Percentiles rank a stretch among this genome's conserved stretches.
phyloP scores from a whole-genome alignment of 352 stramenopile genomes.

The Globisporangium polare region DNA sequence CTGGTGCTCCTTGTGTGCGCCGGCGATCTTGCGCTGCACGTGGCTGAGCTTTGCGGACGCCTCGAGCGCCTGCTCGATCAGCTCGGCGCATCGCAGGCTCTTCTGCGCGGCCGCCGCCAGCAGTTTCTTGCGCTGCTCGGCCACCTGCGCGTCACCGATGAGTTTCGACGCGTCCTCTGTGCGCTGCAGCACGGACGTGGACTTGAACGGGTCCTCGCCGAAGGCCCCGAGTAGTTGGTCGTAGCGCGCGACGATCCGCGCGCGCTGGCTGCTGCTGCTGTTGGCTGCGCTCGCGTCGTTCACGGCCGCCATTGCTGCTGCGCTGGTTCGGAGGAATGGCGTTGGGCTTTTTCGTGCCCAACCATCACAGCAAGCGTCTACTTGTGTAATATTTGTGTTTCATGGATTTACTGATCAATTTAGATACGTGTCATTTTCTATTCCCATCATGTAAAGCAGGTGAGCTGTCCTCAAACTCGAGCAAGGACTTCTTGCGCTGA shows the following conservation, averaged over 20 bases:
- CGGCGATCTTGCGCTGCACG: conserved; percentile 38
- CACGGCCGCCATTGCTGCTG: conserved; percentile 4
- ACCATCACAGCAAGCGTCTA: conserved; percentile 13
- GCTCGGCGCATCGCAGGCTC: conserved; percentile 67
- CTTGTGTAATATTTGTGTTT: conserved; percentile 5
- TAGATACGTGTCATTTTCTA: neutral
- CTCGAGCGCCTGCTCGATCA: conserved; percentile 72
- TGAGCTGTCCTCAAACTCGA: too few species aligned
- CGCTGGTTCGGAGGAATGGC: neutral
- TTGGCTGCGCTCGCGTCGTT: neutral
- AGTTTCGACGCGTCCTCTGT: conserved; percentile 34
- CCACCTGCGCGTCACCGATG: conserved; percentile 18
- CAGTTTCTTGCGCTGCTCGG: conserved; percentile 33
- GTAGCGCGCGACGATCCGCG: conserved; percentile 34
- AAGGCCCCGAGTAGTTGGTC: conserved; percentile 58
- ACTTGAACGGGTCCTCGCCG: conserved; percentile 50
- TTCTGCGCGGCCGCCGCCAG: conserved; percentile 39
- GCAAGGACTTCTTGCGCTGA: too few species aligned
- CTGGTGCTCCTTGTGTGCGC: conserved; percentile 23
- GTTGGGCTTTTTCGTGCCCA: conserved; percentile 15
- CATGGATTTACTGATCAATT: neutral
- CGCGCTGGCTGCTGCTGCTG: conserved; percentile 11
- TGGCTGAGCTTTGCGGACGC: conserved; percentile 39
- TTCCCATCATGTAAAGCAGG: too few species aligned
- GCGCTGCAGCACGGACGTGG: conserved; percentile 23